phyloP scores from a whole-genome alignment of 2,329 filamentous ascomycete species.

The Nigrograna mackinnonii region DNA sequence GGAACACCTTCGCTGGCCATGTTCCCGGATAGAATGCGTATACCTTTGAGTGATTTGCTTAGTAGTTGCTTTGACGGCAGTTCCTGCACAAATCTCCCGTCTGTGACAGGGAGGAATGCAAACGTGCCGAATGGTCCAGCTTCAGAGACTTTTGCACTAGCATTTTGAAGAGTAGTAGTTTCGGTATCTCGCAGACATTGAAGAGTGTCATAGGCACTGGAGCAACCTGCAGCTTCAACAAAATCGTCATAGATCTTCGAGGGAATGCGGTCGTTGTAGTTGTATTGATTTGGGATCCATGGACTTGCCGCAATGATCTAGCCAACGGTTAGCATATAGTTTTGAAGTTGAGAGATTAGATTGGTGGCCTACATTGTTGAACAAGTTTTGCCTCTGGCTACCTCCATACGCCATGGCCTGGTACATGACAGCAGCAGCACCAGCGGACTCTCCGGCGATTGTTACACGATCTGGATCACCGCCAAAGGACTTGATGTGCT shows the following conservation, averaged over 20 bases:
- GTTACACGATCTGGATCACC: constrained; percentile 29
- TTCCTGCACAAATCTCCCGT: constrained; percentile 43
- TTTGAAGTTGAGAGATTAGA: constrained; percentile 20
- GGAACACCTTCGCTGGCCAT: constrained; percentile 47
- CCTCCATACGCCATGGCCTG: constrained; percentile 47
- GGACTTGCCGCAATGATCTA: constrained; percentile 36
- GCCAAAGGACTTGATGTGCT: constrained; percentile 46
- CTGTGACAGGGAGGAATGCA: constrained; percentile 46
- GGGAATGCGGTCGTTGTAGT: constrained; percentile 35
- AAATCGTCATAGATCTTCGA: constrained; percentile 30
- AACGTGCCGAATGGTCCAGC: constrained; percentile 44
- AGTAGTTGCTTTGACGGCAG: constrained; percentile 32
- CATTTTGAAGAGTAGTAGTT: constrained; percentile 28
- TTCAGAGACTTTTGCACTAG: constrained; percentile 32
- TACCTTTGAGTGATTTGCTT: constrained; percentile 25
- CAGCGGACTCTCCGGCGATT: constrained; percentile 43
- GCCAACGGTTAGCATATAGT: constrained; percentile 13
- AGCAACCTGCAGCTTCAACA: constrained; percentile 30
- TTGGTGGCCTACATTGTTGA: constrained; percentile 33
- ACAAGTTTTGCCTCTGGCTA: constrained; percentile 29
- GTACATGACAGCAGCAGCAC: constrained; percentile 41
- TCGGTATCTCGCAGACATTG: constrained; percentile 29
- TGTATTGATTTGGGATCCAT: constrained; percentile 34
- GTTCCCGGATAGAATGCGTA: constrained; percentile 33
- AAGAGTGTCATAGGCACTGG: constrained; percentile 22